Percentiles rank a stretch among this genome's conserved stretches.
Evolutionary conservation across 2,329 filamentous ascomycete genomes (phyloP).

Genomic region (Pseudocercospora cruenta): DNA sequence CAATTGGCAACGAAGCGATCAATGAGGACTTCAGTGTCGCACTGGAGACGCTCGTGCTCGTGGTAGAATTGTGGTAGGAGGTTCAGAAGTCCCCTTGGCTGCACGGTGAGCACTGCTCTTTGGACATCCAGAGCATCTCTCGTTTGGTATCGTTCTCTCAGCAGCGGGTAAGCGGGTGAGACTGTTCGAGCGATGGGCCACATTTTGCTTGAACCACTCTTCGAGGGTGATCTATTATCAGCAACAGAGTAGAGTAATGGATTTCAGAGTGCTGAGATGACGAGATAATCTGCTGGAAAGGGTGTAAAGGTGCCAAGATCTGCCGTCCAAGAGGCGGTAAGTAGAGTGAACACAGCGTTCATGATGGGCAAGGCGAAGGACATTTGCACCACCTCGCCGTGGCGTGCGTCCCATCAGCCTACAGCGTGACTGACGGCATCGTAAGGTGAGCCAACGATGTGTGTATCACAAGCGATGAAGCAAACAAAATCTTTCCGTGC

Average conservation of each 20-base stretch:
- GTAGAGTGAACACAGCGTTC: background rate
- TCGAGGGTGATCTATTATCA: background rate
- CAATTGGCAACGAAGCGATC: constrained; percentile 20
- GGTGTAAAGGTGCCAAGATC: background rate
- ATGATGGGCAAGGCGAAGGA: background rate
- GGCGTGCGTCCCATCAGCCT: background rate
- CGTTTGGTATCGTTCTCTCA: constrained; percentile 1
- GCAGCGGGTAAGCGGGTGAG: background rate
- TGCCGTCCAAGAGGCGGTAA: background rate
- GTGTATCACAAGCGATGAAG: background rate
- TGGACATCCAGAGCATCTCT: constrained; percentile 11
- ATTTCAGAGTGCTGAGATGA: background rate
- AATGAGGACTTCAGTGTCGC: constrained; percentile 17
- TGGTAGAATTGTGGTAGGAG: constrained; percentile 14
- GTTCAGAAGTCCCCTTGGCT: constrained; percentile 11
- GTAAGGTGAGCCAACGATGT: background rate
- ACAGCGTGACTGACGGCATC: background rate
- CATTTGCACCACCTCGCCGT: background rate
- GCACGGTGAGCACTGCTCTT: constrained; percentile 13
- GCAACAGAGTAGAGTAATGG: background rate
- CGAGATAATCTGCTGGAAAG: background rate
- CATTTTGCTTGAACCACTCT: background rate
- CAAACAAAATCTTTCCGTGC: background rate
- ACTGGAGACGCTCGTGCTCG: constrained; percentile 16
- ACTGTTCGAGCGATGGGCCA: constrained; percentile 3